Evolutionary conservation across 805 yeast species (phyloP), one percentile per base, ranked within the genome.

Genomic region (Metschnikowia continentalis): DNA sequence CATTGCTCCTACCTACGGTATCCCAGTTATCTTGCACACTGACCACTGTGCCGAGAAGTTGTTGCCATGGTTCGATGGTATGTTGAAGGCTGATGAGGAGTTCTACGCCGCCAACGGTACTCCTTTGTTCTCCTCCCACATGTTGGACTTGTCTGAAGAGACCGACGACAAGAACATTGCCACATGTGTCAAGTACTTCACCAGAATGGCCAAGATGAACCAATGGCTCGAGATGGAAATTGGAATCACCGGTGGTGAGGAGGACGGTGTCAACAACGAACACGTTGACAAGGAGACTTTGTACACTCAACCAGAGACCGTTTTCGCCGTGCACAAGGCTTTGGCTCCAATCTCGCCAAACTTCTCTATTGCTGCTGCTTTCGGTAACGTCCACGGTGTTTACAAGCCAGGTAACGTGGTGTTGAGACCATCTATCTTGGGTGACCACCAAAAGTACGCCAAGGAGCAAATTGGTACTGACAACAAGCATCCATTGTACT

Each of bases 211-310:
- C 73, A 90, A 88, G 79, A 80, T 92, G 83, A 80, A 83, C 78
- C 98, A 92, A 81, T 94, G 94, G 94, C 84, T 94, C 72, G 99
- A 94, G 83, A 94, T 94, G 99, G 99, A 94, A 82, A 94, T 94
- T 72, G 99, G 99, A 84, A 94, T 94, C 84, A 94, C 99, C 73
- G 99, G 99, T 79, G 99, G 99, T 86, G 99, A 94, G 82, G 99
- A 94, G 80, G 99, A 94, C 72, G 99, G 99, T 85, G 99, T 94
- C 68, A 94, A 94, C 86, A 94, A 94, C 84, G 95, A 92, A 77
- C 81, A 83, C 73, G 97, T 89, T 61, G 82, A 83, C 70, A 86
- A 87, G 78, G 90, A 88, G 58, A 72, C 87, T 59, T 80, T 94
- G 66, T 94, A 92, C 88, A 94, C 99, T 64, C 83, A 84, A 65